These are phyloP conservation scores for Orbilia ellipsospora DNA, from an alignment of 2,329 filamentous ascomycete genomes.

Conservation along the genomic window DNA sequence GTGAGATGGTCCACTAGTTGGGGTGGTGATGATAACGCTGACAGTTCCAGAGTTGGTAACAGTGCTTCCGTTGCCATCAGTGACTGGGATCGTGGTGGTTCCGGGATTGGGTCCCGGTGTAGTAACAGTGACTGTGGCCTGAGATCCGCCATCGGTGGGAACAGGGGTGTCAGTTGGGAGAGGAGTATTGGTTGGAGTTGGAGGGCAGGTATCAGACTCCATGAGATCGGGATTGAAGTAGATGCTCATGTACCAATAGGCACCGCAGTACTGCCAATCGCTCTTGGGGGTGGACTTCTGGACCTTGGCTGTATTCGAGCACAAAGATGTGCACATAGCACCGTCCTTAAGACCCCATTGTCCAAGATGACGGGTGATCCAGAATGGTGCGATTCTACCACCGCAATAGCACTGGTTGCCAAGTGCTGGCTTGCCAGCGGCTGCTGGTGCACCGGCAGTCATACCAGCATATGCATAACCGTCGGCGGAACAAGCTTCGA, in stretches of 20 bases:
- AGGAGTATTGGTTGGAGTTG: neutral
- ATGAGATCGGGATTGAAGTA: conserved; percentile 16
- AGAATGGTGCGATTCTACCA: conserved; percentile 18
- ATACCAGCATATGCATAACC: conserved; percentile 30
- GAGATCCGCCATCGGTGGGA: no score
- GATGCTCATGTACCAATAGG: conserved; percentile 7
- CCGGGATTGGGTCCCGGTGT: no score
- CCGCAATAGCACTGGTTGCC: conserved; percentile 33
- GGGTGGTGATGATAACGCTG: no score
- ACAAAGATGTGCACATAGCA: neutral
- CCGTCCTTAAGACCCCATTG: neutral
- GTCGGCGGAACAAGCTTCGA: conserved; percentile 8
- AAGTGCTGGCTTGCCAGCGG: neutral
- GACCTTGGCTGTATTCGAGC: conserved; percentile 11
- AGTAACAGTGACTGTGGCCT: no score
- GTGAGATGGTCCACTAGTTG: neutral
- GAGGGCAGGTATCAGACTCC: neutral
- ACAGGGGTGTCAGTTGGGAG: neutral
- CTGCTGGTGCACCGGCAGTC: conserved; percentile 4
- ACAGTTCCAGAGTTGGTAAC: no score
- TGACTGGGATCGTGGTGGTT: no score
- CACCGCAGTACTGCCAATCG: conserved; percentile 24
- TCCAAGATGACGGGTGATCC: neutral
- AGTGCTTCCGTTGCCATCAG: no score
- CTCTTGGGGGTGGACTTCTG: neutral